Evolutionary conservation across 495 filamentous ascomycete genomes (phyloP), one percentile per base, ranked within the genome.

Genomic region (Neurospora sp.): DNA sequence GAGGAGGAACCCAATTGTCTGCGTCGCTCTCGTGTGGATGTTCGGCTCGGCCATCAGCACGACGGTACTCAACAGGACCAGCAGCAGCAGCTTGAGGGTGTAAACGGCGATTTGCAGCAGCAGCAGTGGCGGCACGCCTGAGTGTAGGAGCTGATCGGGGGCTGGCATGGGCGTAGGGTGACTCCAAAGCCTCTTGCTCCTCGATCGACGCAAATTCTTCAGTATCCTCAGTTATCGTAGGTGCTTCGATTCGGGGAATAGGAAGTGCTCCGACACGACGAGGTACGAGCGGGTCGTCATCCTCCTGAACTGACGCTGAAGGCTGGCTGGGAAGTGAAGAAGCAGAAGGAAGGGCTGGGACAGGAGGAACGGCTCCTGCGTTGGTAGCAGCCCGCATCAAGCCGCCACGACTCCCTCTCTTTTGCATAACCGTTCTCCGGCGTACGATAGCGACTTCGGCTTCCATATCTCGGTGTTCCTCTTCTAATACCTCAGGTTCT

Each of bases 1-100:
- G 94, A 0, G 94, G 94, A 31, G 94, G 92, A 8, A 94, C 92
- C 94, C 94, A 97, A 73, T 94, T 93, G 74, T 97, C 94, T 4
- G 93, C 93, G 77, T 97, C 92, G 73, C 91, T 94, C 80, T 96
- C 93, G 80, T 96, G 92, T 12, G 94, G 94, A 73, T 92, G 86
- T 71, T 93, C 86, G 20, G 86, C 82, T 41, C 89, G 85, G 16
- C 89, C 90, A 78, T 92, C 89, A 37, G 92, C 83, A 35, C 89
- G 82, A 72, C 86, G 82, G 76, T 88, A 85, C 65, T 85, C 78
- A 42, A 85, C 75, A 69, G 74, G 78, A 22, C 84, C 80, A 72
- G 82, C 77, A 38, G 77, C 73, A 27, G 82, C 75, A 68, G 82
- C 73, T 69, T 78, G 77, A 10, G 89, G 88, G 73, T 90, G 86